Evolutionary conservation across 805 yeast genomes (phyloP), one percentile per base, ranked within the genome.

Genomic region (Scheffersomyces lignosus): DNA sequence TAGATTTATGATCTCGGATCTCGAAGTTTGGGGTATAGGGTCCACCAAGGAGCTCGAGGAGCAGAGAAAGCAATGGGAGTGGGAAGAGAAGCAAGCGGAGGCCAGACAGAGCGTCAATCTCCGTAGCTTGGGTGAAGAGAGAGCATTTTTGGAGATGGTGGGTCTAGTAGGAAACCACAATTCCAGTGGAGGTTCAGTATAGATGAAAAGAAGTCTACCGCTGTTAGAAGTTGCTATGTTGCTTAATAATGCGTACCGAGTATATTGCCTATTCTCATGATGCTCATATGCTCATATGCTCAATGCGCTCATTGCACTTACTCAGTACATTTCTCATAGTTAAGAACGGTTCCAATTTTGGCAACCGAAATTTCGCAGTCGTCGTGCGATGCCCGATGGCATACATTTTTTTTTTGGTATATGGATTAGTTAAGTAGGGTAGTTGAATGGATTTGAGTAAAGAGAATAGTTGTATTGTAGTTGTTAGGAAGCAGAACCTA

Each of bases 1-100:
- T 41, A 64, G 87, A 33, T 79, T 91, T 49, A 55, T 73, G 37
- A 77, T 91, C 5, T 77, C 81, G 4, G 90, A 84, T 45, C 64
- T 90, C 17, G 96, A 90, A 54, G 95, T 89, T 0, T 86, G 93
- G 90, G 98, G 98, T 0, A 76, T 88, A 39, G 98, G 97, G 1
- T 79, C 87, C 5, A 79, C 76, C 7, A 78, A 81, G 41, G 95
- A 87, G 47, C 63, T 89, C 31, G 82, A 75, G 20, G 90, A 83
- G 43, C 96, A 90, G 60, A 67, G 73, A 31, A 78, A 76, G 49
- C 75, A 76, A 41, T 85, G 96, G 93, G 89, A 83, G 49, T 89
- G 96, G 96, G 97, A 91, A 54, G 84, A 83, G 52, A 70, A 79
- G 33, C 96, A 88, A 55, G 95, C 95, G 0, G 75, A 80, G 48